These are phyloP conservation scores for Elsinoe fawcettii DNA, from an alignment of 2,329 filamentous ascomycete species.

Conservation along the genomic window DNA sequence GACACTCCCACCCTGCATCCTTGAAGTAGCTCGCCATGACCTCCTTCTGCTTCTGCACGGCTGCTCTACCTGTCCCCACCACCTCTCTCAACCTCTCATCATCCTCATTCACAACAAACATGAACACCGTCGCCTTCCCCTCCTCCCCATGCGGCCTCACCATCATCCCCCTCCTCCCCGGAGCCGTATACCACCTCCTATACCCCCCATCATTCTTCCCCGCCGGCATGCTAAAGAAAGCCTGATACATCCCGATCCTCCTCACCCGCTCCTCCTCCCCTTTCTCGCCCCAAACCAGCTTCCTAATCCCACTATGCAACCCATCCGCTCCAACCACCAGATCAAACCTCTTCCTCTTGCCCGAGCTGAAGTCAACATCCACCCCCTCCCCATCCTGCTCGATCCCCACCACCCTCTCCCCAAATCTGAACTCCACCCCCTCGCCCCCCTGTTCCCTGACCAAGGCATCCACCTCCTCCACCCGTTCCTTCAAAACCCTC, in stretches of 20 bases:
- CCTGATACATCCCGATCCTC: slow-evolving; percentile 25
- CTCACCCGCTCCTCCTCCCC: slow-evolving; percentile 20
- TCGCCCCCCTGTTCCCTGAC: slow-evolving; percentile 22
- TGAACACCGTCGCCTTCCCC: slow-evolving; percentile 23
- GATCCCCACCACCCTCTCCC: slow-evolving; percentile 22
- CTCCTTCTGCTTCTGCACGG: slow-evolving; percentile 23
- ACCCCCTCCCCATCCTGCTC: slow-evolving; percentile 24
- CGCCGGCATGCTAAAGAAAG: slow-evolving; percentile 27
- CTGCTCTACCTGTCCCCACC: slow-evolving; percentile 18
- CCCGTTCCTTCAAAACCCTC: slow-evolving; percentile 21
- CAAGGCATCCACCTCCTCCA: slow-evolving; percentile 20
- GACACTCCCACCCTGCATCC: slow-evolving; percentile 25
- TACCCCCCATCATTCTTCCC: slow-evolving; percentile 23
- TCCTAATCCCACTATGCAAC: slow-evolving; percentile 25
- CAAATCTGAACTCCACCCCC: slow-evolving; percentile 27
- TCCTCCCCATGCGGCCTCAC: slow-evolving; percentile 23
- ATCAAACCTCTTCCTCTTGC: slow-evolving; percentile 20
- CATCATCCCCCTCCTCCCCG: slow-evolving; percentile 26
- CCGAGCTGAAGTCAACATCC: slow-evolving; percentile 24
- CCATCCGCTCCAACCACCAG: slow-evolving; percentile 30
- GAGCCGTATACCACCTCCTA: slow-evolving; percentile 28
- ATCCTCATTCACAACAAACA: slow-evolving; percentile 21
- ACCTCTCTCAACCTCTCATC: slow-evolving; percentile 21
- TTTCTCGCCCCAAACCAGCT: slow-evolving; percentile 23
- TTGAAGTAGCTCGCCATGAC: slow-evolving; percentile 24